These are phyloP conservation scores for Rhizophora apiculata DNA, from an alignment of 345 rosid species.

Conservation along the genomic window DNA sequence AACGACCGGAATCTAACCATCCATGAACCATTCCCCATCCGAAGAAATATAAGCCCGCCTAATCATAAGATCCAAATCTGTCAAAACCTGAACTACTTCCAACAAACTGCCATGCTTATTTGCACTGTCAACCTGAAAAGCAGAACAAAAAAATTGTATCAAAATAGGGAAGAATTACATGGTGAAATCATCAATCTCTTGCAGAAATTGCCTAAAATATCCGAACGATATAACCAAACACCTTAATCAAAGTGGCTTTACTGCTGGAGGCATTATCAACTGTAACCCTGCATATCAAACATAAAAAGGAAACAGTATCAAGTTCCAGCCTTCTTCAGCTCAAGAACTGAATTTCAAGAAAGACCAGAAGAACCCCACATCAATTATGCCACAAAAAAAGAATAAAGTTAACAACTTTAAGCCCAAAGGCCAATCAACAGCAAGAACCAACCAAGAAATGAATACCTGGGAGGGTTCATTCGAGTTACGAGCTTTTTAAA, in stretches of 20 bases:
- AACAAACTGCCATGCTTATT: slow-evolving; percentile 71
- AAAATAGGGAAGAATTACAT: not conserved
- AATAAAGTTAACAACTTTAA: not conserved
- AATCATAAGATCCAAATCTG: slow-evolving; percentile 64
- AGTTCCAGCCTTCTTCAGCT: slow-evolving; percentile 9
- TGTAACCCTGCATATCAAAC: slow-evolving; percentile 55
- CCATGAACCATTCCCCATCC: slow-evolving; percentile 90
- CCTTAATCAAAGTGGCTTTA: slow-evolving; percentile 66
- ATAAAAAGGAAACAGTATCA: slow-evolving; percentile 8
- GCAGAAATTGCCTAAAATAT: slow-evolving; percentile 1
- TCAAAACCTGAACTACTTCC: slow-evolving; percentile 80
- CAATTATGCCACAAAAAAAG: not conserved
- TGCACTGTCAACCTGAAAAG: slow-evolving; percentile 66
- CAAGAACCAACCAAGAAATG: not conserved
- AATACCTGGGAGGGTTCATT: slow-evolving; percentile 83
- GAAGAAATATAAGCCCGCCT: slow-evolving; percentile 80
- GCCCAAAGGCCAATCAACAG: not conserved
- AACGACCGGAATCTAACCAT: slow-evolving; percentile 45
- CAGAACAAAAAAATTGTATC: slow-evolving; percentile 1
- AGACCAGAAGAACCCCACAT: slow-evolving; percentile 18
- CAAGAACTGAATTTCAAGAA: slow-evolving; percentile 16
- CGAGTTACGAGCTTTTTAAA: slow-evolving; percentile 69
- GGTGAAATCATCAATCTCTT: slow-evolving; percentile 1
- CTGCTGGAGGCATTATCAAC: slow-evolving; percentile 60
- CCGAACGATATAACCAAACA: slow-evolving; percentile 20